A percentile compares a stretch with the other conserved stretches of the same genome.
phyloP scores from a whole-genome alignment of 805 yeast species.

The Scheffersomyces lignosus region DNA sequence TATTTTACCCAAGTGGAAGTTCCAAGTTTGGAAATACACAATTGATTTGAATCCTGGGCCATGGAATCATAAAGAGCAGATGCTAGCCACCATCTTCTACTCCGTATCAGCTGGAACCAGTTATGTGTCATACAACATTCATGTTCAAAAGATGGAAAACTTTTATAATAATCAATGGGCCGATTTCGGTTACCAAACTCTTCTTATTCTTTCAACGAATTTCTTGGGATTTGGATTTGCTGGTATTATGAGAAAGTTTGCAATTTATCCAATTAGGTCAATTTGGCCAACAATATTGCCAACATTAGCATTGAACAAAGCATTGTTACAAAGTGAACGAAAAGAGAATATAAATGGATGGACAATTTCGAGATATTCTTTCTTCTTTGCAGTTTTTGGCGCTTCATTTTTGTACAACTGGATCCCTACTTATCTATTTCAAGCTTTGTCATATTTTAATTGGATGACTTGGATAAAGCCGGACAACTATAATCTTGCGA shows the following conservation, averaged over 20 bases:
- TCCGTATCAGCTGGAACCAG: slow-evolving; percentile 29
- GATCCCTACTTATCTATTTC: slow-evolving; percentile 28
- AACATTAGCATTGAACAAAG: slow-evolving; percentile 27
- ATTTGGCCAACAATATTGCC: slow-evolving; percentile 51
- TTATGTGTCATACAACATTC: slow-evolving; percentile 21
- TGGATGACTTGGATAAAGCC: slow-evolving; percentile 35
- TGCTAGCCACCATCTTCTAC: slow-evolving; percentile 53
- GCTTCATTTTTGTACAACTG: slow-evolving; percentile 27
- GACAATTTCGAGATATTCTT: slow-evolving; percentile 25
- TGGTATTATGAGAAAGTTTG: slow-evolving; percentile 13
- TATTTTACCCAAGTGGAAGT: slow-evolving; percentile 38
- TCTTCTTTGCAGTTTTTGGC: slow-evolving; percentile 14
- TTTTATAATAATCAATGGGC: slow-evolving; percentile 28
- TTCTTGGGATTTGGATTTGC: slow-evolving; percentile 19
- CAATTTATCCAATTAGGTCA: slow-evolving; percentile 39
- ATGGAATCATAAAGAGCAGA: slow-evolving; percentile 65
- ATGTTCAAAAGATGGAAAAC: slow-evolving; percentile 20
- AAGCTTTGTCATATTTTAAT: slow-evolving; percentile 25
- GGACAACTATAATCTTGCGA: slow-evolving; percentile 21
- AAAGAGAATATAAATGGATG: slow-evolving; percentile 32
- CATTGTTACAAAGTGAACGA: slow-evolving; percentile 23
- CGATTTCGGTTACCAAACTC: slow-evolving; percentile 14
- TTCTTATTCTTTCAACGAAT: slow-evolving; percentile 13
- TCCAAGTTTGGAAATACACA: slow-evolving; percentile 31
- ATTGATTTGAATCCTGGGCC: slow-evolving; percentile 59